Evolutionary conservation across 768 basidiomycete genomes (phyloP).

Genomic region (Kwoniella mangroviensis): DNA sequence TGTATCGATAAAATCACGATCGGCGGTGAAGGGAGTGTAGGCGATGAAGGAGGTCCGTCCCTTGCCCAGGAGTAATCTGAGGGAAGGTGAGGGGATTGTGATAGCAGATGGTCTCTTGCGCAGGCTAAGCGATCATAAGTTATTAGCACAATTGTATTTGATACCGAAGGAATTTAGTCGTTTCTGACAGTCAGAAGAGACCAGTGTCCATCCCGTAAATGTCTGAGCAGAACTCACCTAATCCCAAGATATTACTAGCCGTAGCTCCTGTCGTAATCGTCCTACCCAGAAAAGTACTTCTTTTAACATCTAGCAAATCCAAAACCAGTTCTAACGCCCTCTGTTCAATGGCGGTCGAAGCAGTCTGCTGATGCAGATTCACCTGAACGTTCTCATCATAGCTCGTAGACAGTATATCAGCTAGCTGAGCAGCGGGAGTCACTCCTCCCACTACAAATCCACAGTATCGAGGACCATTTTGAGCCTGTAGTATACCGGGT

Average conservation of each 20-base stretch:
- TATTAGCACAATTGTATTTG: too few species aligned
- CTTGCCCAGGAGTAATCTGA: conserved; percentile 58
- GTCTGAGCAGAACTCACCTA: conserved; percentile 48
- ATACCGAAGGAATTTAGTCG: too few species aligned
- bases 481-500: conserved; percentile 57
- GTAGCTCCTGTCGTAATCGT: conserved; percentile 62
- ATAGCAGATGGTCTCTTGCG: conserved; percentile 57
- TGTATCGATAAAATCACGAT: conserved; percentile 56
- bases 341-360: conserved; percentile 51
- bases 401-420: conserved; percentile 58
- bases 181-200: too few species aligned
- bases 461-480: conserved; percentile 58
- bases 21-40: conserved; percentile 39
- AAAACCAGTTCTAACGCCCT: conserved; percentile 53
- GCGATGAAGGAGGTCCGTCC: conserved; percentile 56
- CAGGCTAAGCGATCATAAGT: too few species aligned
- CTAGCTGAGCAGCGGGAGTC: conserved; percentile 57
- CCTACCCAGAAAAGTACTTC: conserved; percentile 54
- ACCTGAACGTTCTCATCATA: conserved; percentile 59
- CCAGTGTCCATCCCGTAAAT: background rate
- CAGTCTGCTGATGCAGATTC: conserved; percentile 40
- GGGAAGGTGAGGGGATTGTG: conserved; percentile 46
- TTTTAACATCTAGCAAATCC: conserved; percentile 46
- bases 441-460: conserved; percentile 58
- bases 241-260: conserved; percentile 60